These are phyloP conservation scores for Dioszegia hungarica DNA, from an alignment of 768 basidiomycete genomes.

Conservation along the genomic window DNA sequence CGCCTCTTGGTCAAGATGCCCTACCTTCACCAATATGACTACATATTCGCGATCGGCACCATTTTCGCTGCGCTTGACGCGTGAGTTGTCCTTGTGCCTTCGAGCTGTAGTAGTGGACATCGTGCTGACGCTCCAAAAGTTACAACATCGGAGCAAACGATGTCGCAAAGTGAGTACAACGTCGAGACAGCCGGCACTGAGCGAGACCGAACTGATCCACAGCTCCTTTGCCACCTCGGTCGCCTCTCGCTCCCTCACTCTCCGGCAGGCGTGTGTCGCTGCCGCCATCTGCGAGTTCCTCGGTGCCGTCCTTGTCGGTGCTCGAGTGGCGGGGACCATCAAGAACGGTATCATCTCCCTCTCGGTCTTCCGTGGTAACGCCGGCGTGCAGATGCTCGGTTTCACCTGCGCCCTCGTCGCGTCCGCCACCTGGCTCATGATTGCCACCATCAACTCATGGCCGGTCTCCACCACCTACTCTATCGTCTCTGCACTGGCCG, in stretches of 20 bases:
- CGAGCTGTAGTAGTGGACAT: too few species aligned
- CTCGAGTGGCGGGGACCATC: constrained; percentile 50
- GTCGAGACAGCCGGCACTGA: too few species aligned
- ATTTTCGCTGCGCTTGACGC: constrained; percentile 49
- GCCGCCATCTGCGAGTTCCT: constrained; percentile 50
- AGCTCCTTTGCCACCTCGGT: constrained; percentile 51
- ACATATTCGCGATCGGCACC: constrained; percentile 47
- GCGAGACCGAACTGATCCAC: too few species aligned
- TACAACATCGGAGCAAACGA: constrained; percentile 48
- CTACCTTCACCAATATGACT: constrained; percentile 45
- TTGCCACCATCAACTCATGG: constrained; percentile 47
- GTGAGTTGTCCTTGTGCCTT: neutral
- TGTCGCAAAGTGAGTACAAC: constrained; percentile 21
- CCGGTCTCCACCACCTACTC: constrained; percentile 54
- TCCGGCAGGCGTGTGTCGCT: constrained; percentile 48
- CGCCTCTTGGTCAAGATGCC: constrained; percentile 21
- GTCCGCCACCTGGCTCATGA: constrained; percentile 46
- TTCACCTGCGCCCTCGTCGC: constrained; percentile 50
- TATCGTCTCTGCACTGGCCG: constrained; percentile 51
- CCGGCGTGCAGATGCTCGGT: constrained; percentile 50
- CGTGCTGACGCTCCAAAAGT: neutral
- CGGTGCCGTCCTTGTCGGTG: constrained; percentile 51
- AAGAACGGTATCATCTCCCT: constrained; percentile 52
- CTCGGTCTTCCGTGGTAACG: constrained; percentile 47
- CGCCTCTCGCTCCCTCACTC: constrained; percentile 49